phyloP scores from a whole-genome alignment of 257 asterid genomes.

The Solanum etuberosum region DNA sequence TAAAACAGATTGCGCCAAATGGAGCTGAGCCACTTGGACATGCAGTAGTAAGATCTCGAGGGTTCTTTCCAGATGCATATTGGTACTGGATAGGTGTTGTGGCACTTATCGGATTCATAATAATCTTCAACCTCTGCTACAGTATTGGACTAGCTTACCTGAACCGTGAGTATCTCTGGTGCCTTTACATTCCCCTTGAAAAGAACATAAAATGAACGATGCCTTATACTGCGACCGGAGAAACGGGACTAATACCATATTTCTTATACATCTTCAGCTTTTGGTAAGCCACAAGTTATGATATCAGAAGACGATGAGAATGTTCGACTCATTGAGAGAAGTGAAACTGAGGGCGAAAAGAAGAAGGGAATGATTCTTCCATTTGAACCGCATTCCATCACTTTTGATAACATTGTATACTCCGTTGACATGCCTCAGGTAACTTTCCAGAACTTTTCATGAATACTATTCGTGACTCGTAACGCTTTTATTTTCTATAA shows the following conservation, averaged over 20 bases:
- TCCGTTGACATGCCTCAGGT: slow-evolving; percentile 94
- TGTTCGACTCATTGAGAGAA: neutral
- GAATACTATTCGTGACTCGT: neutral
- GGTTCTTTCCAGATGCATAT: slow-evolving; percentile 18
- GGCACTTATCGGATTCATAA: slow-evolving; percentile 20
- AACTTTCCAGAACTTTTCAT: neutral
- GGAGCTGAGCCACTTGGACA: slow-evolving; percentile 14
- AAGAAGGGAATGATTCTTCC: slow-evolving; percentile 84
- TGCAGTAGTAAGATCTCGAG: slow-evolving; percentile 11
- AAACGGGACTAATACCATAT: neutral
- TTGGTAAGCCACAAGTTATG: slow-evolving; percentile 34
- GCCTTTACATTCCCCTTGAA: neutral
- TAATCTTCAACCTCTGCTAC: slow-evolving; percentile 12
- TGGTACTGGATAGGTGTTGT: slow-evolving; percentile 40
- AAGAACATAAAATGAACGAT: neutral
- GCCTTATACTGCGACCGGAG: neutral
- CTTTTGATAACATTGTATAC: slow-evolving; percentile 56
- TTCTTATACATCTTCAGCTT: slow-evolving; percentile 29
- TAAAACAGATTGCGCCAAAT: slow-evolving; percentile 1
- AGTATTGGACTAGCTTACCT: slow-evolving; percentile 24
- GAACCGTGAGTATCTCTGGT: slow-evolving; percentile 33
- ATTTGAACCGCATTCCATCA: slow-evolving; percentile 77
- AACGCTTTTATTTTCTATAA: neutral
- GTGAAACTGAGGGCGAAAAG: slow-evolving; percentile 21
- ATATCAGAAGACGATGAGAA: slow-evolving; percentile 20